Evolutionary conservation across 352 stramenopile species (phyloP).

Genomic region (Phytophthora lateralis): DNA sequence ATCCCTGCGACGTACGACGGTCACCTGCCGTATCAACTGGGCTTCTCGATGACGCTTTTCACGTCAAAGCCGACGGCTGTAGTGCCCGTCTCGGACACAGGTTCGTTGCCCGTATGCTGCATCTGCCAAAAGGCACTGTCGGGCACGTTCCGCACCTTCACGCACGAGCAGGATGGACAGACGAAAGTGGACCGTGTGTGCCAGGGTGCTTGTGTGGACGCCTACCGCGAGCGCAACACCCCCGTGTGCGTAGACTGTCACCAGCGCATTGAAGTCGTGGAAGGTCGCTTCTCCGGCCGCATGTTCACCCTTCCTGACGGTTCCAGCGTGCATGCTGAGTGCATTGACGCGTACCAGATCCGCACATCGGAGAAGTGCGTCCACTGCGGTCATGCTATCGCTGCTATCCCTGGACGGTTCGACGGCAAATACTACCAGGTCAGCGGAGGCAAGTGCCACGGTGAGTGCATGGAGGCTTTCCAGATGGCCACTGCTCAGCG

Average conservation of each 20-base stretch:
- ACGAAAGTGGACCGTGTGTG: conserved; percentile 78
- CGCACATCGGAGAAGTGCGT: conserved; percentile 79
- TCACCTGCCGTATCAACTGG: conserved; percentile 51
- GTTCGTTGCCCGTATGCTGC: conserved; percentile 65
- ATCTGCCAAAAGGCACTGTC: conserved; percentile 67
- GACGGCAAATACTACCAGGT: conserved; percentile 85
- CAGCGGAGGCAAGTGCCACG: conserved; percentile 75
- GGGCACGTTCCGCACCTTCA: conserved; percentile 74
- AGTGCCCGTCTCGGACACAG: conserved; percentile 63
- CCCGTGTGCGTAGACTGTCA: conserved; percentile 77
- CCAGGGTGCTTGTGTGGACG: conserved; percentile 69
- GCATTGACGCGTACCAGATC: conserved; percentile 88
- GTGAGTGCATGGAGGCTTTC: conserved; percentile 84
- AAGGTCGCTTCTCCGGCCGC: conserved; percentile 74
- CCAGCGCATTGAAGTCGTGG: conserved; percentile 76
- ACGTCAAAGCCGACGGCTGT: conserved; percentile 66
- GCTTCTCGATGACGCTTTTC: conserved; percentile 63
- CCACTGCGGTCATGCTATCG: conserved; percentile 81
- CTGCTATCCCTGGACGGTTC: conserved; percentile 73
- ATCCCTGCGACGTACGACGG: conserved; percentile 78
- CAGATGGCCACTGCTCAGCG: conserved; percentile 73
- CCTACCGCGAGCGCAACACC: conserved; percentile 79
- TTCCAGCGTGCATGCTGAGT: conserved; percentile 80
- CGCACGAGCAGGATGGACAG: conserved; percentile 53
- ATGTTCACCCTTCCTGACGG: conserved; percentile 83